Conservation (phyloP, 176 grass and related monocot species). For the Aegilops sharonensis region DNA sequence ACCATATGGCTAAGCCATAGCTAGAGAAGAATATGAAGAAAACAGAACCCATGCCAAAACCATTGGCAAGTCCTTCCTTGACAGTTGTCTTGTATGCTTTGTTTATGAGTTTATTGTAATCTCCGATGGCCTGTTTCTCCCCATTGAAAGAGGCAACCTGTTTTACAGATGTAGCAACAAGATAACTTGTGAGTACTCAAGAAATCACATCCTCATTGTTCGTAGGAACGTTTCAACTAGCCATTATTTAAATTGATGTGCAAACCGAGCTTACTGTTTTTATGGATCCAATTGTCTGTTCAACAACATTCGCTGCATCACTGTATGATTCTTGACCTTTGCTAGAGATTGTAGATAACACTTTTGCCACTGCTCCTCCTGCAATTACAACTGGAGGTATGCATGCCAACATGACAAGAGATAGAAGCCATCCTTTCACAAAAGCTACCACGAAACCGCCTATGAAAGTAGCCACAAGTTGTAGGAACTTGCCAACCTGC, state of each 20-base stretch:
- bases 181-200: background rate
- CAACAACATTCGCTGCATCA: slow-evolving; percentile 70
- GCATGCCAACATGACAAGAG: slow-evolving; percentile 72
- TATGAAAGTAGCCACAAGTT: slow-evolving; percentile 67
- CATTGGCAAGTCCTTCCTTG: slow-evolving; percentile 61
- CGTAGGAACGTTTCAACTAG: background rate
- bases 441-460: slow-evolving; percentile 84
- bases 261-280: slow-evolving; percentile 60
- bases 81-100: slow-evolving; percentile 43
- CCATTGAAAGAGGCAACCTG: slow-evolving; percentile 80
- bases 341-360: slow-evolving; percentile 60
- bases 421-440: slow-evolving; percentile 79
- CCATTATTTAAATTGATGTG: background rate
- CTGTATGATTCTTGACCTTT: slow-evolving; percentile 58
- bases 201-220: background rate
- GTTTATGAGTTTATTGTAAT: slow-evolving; percentile 58
- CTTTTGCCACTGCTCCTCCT: slow-evolving; percentile 50
- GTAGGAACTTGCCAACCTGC: slow-evolving; percentile 84
- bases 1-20: slow-evolving; percentile 68
- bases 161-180: slow-evolving; percentile 25
- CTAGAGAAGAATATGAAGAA: slow-evolving; percentile 62
- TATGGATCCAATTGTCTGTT: slow-evolving; percentile 70
- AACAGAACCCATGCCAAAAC: slow-evolving; percentile 64
- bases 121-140: slow-evolving; percentile 56
- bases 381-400: slow-evolving; percentile 73